These are phyloP conservation scores for Bruguiera parviflora DNA, from an alignment of 345 rosid genomes.

Conservation along the genomic window DNA sequence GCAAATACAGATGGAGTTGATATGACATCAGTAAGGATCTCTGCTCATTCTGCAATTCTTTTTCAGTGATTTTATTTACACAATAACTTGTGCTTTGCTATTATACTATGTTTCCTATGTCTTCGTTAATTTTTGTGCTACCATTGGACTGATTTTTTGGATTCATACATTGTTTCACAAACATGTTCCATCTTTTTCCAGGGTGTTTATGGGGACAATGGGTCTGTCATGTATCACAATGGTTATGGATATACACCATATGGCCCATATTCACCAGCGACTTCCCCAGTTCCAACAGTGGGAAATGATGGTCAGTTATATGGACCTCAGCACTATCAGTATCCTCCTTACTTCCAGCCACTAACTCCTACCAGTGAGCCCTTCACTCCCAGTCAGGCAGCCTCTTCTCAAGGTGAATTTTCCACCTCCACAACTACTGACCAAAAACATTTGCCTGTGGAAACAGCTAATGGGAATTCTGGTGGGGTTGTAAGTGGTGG, in stretches of 20 bases:
- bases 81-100: not conserved
- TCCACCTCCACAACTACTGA: conserved; percentile 9
- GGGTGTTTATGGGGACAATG: conserved; percentile 17
- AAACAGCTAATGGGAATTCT: conserved; percentile 13
- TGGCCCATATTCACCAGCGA: conserved; percentile 15
- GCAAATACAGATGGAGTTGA: conserved; percentile 58
- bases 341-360: conserved; percentile 15
- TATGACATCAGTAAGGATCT: conserved; percentile 47
- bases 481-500: not conserved
- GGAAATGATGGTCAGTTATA: conserved; percentile 17
- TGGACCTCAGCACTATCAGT: conserved; percentile 15
- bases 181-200: not conserved
- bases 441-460: conserved; percentile 11
- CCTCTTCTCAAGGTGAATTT: conserved; percentile 4
- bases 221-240: conserved; percentile 16
- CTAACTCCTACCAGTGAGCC: conserved; percentile 6
- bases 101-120: not conserved
- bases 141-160: not conserved
- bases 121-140: not conserved
- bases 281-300: conserved; percentile 16
- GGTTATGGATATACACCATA: conserved; percentile 15
- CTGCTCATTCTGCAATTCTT: not conserved
- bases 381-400: not conserved
- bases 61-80: not conserved
- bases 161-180: too few relatives aligned